A percentile compares a stretch with the other conserved stretches of the same genome.
phyloP scores from a whole-genome alignment of 257 asterid genomes.

The Solanum lycopersicoides region DNA sequence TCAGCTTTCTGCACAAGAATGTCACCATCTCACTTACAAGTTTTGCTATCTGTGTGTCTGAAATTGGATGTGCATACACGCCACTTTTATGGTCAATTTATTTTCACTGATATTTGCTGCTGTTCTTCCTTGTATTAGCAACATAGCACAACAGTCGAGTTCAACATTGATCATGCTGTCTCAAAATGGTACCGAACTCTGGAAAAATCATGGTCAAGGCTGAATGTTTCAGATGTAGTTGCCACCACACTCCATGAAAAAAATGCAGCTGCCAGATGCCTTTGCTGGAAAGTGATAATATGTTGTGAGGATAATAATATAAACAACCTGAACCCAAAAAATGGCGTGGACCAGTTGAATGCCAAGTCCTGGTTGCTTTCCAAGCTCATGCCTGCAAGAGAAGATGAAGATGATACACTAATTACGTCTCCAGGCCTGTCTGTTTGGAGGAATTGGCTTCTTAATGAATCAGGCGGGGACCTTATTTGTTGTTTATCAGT shows the following conservation, averaged over 20 bases:
- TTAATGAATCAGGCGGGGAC: constrained; percentile 31
- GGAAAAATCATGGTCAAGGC: constrained; percentile 58
- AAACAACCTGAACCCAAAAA: constrained; percentile 9
- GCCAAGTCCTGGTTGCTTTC: constrained; percentile 68
- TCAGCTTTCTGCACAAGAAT: neutral
- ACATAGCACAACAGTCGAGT: constrained; percentile 25
- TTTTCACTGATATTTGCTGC: neutral
- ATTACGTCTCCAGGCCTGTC: constrained; percentile 56
- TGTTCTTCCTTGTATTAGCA: constrained; percentile 27
- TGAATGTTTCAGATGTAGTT: constrained; percentile 72
- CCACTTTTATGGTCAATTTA: neutral
- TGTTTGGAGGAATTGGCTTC: constrained; percentile 71
- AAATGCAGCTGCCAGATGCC: constrained; percentile 60
- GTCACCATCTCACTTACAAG: neutral
- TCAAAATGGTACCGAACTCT: constrained; percentile 46
- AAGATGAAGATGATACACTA: constrained; percentile 27
- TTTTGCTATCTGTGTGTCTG: neutral
- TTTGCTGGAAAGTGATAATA: constrained; percentile 84
- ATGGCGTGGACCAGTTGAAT: constrained; percentile 16
- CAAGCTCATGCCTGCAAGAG: constrained; percentile 50
- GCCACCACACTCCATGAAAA: constrained; percentile 46
- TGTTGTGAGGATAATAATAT: constrained; percentile 37
- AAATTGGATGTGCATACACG: neutral
- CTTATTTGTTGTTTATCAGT: constrained; percentile 61
- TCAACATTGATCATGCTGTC: constrained; percentile 55